Conservation (phyloP, 2,329 filamentous ascomycete genomes). For the Hypoxylon sp. region DNA sequence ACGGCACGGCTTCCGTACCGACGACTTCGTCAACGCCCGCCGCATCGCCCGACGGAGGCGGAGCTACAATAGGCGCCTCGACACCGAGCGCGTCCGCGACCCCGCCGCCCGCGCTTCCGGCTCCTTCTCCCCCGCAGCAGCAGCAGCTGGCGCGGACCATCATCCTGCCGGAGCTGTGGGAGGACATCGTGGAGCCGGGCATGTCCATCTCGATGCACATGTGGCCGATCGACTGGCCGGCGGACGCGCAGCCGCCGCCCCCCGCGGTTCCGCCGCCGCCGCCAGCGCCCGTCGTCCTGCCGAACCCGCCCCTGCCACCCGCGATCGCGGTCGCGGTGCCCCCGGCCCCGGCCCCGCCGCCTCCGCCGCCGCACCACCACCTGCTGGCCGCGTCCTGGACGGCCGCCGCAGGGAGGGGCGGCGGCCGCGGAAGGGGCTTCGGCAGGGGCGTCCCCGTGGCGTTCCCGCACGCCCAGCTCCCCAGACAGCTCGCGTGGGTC, state of each 20-base stretch:
- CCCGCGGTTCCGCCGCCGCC: constrained; percentile 10
- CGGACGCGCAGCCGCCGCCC: constrained; percentile 17
- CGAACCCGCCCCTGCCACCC: too few relatives aligned
- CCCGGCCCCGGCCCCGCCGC: not conserved
- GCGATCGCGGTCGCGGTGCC: too few relatives aligned
- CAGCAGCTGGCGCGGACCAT: not conserved
- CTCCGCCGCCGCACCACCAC: not conserved
- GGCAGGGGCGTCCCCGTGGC: constrained; percentile 10
- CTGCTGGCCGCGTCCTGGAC: not conserved
- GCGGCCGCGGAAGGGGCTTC: constrained; percentile 19
- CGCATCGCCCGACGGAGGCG: not conserved
- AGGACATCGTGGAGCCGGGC: constrained; percentile 62
- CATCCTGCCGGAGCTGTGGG: constrained; percentile 65
- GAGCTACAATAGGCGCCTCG: too few relatives aligned
- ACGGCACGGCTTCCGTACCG: not conserved
- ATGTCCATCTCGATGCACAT: constrained; percentile 65
- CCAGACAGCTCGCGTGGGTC: constrained; percentile 2
- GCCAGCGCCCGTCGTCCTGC: too few relatives aligned
- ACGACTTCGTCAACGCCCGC: not conserved
- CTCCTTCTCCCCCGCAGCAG: too few relatives aligned
- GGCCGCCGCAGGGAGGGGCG: constrained; percentile 13
- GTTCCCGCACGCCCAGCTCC: not conserved
- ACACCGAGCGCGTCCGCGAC: too few relatives aligned
- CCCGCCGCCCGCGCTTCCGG: too few relatives aligned
- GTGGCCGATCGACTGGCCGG: constrained; percentile 57